A percentile compares a stretch with the other conserved stretches of the same genome.
Conservation (phyloP, 768 basidiomycete genomes). For the Phaffia australis region DNA sequence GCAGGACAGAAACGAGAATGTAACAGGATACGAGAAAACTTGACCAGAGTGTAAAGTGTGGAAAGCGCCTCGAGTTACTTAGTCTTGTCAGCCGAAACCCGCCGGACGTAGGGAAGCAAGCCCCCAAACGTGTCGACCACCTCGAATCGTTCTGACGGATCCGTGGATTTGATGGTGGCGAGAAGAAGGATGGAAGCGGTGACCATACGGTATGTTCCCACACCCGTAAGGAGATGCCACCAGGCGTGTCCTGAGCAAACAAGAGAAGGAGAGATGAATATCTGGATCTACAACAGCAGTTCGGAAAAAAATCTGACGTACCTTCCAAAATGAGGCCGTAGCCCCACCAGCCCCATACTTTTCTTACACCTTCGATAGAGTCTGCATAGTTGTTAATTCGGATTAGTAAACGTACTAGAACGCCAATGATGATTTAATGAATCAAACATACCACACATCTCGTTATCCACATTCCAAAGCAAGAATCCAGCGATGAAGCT, state of each 20-base stretch:
- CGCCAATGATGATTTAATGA: too few relatives aligned
- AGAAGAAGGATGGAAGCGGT: slow-evolving; percentile 5
- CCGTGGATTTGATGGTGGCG: not conserved
- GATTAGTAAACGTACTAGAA: too few relatives aligned
- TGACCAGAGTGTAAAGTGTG: too few relatives aligned
- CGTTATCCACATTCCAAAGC: slow-evolving; percentile 12
- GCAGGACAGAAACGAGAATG: too few relatives aligned
- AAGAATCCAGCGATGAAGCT: slow-evolving; percentile 1
- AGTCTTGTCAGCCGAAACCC: not conserved
- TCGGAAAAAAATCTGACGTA: too few relatives aligned
- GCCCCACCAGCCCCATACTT: too few relatives aligned
- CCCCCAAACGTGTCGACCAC: slow-evolving; percentile 2
- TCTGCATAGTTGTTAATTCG: too few relatives aligned
- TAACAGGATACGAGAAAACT: too few relatives aligned
- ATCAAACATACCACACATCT: not conserved
- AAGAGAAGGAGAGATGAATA: not conserved
- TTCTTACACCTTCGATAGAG: too few relatives aligned
- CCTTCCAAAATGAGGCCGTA: too few relatives aligned
- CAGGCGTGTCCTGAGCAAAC: slow-evolving; percentile 1
- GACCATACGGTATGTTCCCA: slow-evolving; percentile 9
- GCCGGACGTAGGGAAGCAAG: slow-evolving; percentile 11
- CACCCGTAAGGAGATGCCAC: slow-evolving; percentile 9
- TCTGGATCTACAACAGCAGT: too few relatives aligned
- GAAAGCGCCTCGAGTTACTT: too few relatives aligned
- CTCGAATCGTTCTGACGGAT: slow-evolving; percentile 9